These are phyloP conservation scores for Saposhnikovia divaricata DNA, from an alignment of 129 eudicot species.

Conservation along the genomic window DNA sequence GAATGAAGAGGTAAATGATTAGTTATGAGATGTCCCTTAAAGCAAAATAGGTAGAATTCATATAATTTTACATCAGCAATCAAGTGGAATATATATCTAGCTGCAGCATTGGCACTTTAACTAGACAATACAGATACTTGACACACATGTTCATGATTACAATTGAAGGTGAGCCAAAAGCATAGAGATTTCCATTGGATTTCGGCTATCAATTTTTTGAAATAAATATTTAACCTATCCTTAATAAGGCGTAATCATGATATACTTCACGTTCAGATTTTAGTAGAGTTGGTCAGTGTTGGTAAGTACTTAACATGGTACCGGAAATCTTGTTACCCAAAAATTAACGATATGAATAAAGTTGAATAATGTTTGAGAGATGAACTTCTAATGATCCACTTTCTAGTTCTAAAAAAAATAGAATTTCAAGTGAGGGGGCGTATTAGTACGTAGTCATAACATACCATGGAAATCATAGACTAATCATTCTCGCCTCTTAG, in stretches of 20 bases:
- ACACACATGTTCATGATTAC: constrained; percentile 11
- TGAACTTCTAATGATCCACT: background rate
- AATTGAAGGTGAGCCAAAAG: constrained; percentile 7
- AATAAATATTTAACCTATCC: background rate
- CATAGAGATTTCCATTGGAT: background rate
- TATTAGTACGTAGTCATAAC: too few relatives aligned
- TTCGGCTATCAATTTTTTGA: background rate
- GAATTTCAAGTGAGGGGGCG: background rate
- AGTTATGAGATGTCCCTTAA: constrained; percentile 14
- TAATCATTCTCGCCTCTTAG: constrained; percentile 11
- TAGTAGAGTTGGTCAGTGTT: background rate
- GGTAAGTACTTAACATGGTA: background rate
- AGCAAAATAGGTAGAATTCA: constrained; percentile 8
- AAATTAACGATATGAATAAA: too few relatives aligned
- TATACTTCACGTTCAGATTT: background rate
- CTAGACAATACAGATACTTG: background rate
- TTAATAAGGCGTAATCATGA: background rate
- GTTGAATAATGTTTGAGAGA: too few relatives aligned
- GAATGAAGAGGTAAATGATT: constrained; percentile 26
- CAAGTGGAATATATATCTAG: background rate
- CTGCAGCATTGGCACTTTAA: constrained; percentile 7
- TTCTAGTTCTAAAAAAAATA: too few relatives aligned
- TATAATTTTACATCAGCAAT: constrained; percentile 5
- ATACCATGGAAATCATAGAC: background rate
- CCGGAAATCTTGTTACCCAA: background rate